Conservation (phyloP, 345 rosid genomes). For the Luvunga scandens region DNA sequence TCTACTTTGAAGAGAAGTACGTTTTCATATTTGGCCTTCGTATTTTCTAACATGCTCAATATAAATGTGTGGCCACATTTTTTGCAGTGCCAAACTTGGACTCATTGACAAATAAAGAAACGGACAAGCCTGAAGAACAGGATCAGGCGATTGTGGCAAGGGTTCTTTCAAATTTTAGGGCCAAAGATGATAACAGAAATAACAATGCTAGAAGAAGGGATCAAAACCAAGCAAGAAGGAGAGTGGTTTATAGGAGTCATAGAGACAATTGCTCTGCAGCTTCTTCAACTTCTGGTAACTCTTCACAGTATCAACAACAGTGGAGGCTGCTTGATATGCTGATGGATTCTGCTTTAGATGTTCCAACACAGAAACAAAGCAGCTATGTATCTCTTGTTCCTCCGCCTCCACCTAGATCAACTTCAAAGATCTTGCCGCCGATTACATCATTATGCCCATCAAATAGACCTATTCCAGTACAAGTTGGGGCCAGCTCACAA, state of each 20-base stretch:
- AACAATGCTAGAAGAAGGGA: slow-evolving; percentile 37
- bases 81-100: slow-evolving; percentile 49
- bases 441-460: neutral
- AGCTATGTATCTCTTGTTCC: slow-evolving; percentile 51
- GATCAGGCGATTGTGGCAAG: slow-evolving; percentile 56
- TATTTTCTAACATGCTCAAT: neutral
- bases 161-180: slow-evolving; percentile 48
- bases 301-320: slow-evolving; percentile 34
- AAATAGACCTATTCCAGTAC: slow-evolving; percentile 12
- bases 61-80: neutral
- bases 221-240: slow-evolving; percentile 50
- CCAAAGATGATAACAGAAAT: slow-evolving; percentile 40
- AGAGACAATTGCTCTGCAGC: slow-evolving; percentile 20
- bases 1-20: slow-evolving; percentile 61
- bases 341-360: slow-evolving; percentile 33
- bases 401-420: slow-evolving; percentile 47
- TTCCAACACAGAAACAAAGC: slow-evolving; percentile 27
- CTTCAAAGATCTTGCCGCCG: slow-evolving; percentile 45
- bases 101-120: slow-evolving; percentile 31
- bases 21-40: neutral
- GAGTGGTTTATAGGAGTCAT: slow-evolving; percentile 25
- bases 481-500: slow-evolving; percentile 26
- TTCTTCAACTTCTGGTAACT: slow-evolving; percentile 22
- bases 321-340: slow-evolving; percentile 47
- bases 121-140: slow-evolving; percentile 38